Base-by-base conservation (phyloP, 179 eudicot genomes). In the Beta lomatogona region DNA sequence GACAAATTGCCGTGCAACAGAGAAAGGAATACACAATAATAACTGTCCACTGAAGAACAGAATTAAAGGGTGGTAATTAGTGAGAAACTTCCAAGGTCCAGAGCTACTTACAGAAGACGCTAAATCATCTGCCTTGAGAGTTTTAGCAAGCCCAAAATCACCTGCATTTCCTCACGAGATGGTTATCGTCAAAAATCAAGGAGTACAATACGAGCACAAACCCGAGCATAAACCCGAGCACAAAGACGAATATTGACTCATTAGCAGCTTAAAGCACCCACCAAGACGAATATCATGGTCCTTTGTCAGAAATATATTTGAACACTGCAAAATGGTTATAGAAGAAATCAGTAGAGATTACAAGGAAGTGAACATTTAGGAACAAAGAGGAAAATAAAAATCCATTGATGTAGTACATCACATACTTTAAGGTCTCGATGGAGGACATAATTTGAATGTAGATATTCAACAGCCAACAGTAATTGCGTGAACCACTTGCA, bases 81-180 rank as follows among this genome's bases (percentile, higher is more conserved):
- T 28, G 15, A 5, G 11, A 81, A 55, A 79, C 81, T 63, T 67
- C 13, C 9, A 50, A 25, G n/a, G 81, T 31, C 77, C 72, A 48
- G 73, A 74, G 45, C 75, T 61, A 86, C 98, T 86, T 88, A 96
- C 99, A 21, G 99, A 96, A 84, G 99, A 96, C 81, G 99, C 91
- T 91, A 96, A 88, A 88, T 96, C 99, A 90, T 96, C 99, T 54
- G 94, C 94, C 86, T 96, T 94, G 87, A 96, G 84, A 65, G 99
- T 96, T 82, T 96, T 94, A 70, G 99, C 99, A 70, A 96, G 98
- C 84, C 99, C 99, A 85, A 96, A 96, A 89, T 96, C 99, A 81
- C 99, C 99, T 94, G 87, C 41, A 85, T n/a, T 60, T 57, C 31
- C 18, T 28, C 83, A 82, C 44, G n/a, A 61, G 28, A 71, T 9